Percentiles rank a stretch among this genome's conserved stretches.
Evolutionary conservation across 2,329 filamentous ascomycete genomes (phyloP).

Genomic region (Aspergillus sp.): DNA sequence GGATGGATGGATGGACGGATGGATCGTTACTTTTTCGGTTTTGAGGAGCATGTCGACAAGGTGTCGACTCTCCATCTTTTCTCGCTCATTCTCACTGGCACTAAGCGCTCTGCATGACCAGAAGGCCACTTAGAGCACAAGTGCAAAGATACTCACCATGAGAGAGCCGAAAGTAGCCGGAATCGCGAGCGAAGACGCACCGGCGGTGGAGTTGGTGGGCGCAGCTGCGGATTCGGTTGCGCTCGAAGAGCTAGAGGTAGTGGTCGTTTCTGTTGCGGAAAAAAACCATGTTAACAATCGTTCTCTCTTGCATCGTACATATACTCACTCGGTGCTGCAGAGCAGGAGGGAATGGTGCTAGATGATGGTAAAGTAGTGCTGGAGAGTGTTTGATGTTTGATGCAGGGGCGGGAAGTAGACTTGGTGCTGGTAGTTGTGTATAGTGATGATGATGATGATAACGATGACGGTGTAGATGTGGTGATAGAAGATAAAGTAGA

Average conservation of each 20-base stretch:
- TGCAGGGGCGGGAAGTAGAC: slow-evolving; percentile 13
- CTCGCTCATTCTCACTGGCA: neutral
- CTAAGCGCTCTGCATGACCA: neutral
- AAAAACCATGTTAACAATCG: slow-evolving; percentile 11
- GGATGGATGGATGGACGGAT: neutral
- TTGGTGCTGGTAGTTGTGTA: slow-evolving; percentile 7
- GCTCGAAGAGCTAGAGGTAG: slow-evolving; percentile 11
- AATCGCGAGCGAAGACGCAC: slow-evolving; percentile 25
- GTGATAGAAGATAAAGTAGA: slow-evolving; percentile 19
- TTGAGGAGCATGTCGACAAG: neutral
- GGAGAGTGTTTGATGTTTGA: slow-evolving; percentile 15
- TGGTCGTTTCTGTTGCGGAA: slow-evolving; percentile 3
- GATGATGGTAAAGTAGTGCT: slow-evolving; percentile 14
- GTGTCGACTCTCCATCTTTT: neutral
- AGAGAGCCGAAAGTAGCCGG: slow-evolving; percentile 30
- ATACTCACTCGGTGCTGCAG: slow-evolving; percentile 28
- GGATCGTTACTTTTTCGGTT: neutral
- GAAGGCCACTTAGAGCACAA: slow-evolving; percentile 21
- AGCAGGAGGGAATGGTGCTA: slow-evolving; percentile 24
- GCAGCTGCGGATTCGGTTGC: slow-evolving; percentile 18
- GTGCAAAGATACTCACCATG: slow-evolving; percentile 26
- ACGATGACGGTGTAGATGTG: slow-evolving; percentile 6
- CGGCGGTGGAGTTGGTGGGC: slow-evolving; percentile 25
- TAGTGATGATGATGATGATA: slow-evolving; percentile 7
- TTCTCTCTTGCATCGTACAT: neutral